Conservation (phyloP, 495 filamentous ascomycete species). For the Penicillium maclennaniae region DNA sequence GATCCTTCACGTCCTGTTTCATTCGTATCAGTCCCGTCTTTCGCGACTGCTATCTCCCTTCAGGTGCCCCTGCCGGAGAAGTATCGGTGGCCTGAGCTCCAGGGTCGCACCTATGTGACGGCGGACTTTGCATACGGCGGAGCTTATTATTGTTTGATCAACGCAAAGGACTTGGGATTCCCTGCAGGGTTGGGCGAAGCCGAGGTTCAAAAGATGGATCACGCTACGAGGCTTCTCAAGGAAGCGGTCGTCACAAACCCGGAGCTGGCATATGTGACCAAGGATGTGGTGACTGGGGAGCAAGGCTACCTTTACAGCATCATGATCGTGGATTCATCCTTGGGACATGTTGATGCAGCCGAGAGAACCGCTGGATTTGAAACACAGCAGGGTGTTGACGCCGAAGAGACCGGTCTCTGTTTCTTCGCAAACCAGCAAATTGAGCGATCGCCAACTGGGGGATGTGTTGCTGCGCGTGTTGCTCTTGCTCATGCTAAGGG, state of each 20-base stretch:
- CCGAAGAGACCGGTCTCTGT: slow-evolving; percentile 16
- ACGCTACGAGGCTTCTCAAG: slow-evolving; percentile 18
- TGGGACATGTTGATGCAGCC: slow-evolving; percentile 25
- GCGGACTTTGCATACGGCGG: slow-evolving; percentile 14
- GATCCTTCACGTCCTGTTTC: slow-evolving; percentile 18
- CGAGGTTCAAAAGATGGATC: slow-evolving; percentile 14
- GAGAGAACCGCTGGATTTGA: slow-evolving; percentile 11
- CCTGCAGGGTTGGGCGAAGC: slow-evolving; percentile 5
- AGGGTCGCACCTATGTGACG: slow-evolving; percentile 4
- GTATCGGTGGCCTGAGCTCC: slow-evolving; percentile 13
- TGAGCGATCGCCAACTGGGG: slow-evolving; percentile 28
- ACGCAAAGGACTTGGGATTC: slow-evolving; percentile 14
- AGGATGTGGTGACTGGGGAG: slow-evolving; percentile 7
- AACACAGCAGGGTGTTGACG: slow-evolving; percentile 2
- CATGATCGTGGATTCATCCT: slow-evolving; percentile 14
- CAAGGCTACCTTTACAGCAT: slow-evolving; percentile 17
- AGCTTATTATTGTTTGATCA: slow-evolving; percentile 13
- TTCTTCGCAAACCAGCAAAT: slow-evolving; percentile 27
- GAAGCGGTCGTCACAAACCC: slow-evolving; percentile 7
- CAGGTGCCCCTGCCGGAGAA: slow-evolving; percentile 11
- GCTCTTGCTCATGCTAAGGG: slow-evolving; percentile 22
- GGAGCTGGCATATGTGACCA: slow-evolving; percentile 4
- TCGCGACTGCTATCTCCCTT: slow-evolving; percentile 13
- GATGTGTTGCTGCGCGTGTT: slow-evolving; percentile 22
- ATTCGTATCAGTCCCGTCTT: slow-evolving; percentile 22